These are phyloP conservation scores for Astrothelium subdiscretum DNA, from an alignment of 495 filamentous ascomycete genomes.

Conservation along the genomic window DNA sequence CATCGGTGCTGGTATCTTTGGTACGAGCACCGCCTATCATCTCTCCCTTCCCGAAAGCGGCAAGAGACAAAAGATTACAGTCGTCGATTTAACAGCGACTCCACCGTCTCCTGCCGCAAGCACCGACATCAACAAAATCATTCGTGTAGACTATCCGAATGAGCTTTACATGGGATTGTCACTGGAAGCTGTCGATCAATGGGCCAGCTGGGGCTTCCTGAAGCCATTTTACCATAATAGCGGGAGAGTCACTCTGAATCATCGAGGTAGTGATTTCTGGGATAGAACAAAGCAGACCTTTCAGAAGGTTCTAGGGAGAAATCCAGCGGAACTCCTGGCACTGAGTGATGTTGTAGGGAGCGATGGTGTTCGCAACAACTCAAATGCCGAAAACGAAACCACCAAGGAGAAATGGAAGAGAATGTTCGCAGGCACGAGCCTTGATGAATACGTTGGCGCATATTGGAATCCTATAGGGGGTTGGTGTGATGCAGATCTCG, in stretches of 20 bases:
- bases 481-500: conserved; percentile 31
- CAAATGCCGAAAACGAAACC: neutral
- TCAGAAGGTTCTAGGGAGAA: conserved; percentile 9
- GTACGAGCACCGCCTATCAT: conserved; percentile 34
- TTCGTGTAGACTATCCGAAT: conserved; percentile 21
- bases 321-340: conserved; percentile 18
- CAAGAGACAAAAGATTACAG: conserved; percentile 22
- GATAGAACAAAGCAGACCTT: conserved; percentile 28
- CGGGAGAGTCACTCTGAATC: conserved; percentile 31
- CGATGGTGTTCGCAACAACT: neutral
- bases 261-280: conserved; percentile 23
- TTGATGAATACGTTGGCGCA: conserved; percentile 6
- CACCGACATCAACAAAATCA: conserved; percentile 27
- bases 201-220: conserved; percentile 19
- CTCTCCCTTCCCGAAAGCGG: conserved; percentile 18
- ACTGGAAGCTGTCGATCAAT: conserved; percentile 22
- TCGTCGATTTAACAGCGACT: conserved; percentile 20
- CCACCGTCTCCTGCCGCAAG: conserved; percentile 18
- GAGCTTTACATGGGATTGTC: conserved; percentile 23
- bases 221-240: conserved; percentile 24
- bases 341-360: conserved; percentile 20
- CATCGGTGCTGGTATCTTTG: conserved; percentile 36
- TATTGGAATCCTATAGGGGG: conserved; percentile 33
- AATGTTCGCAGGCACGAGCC: conserved; percentile 23
- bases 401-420: conserved; percentile 20